Evolutionary conservation across 495 filamentous ascomycete genomes (phyloP), one percentile per base, ranked within the genome.

Genomic region (Podospora anserina): DNA sequence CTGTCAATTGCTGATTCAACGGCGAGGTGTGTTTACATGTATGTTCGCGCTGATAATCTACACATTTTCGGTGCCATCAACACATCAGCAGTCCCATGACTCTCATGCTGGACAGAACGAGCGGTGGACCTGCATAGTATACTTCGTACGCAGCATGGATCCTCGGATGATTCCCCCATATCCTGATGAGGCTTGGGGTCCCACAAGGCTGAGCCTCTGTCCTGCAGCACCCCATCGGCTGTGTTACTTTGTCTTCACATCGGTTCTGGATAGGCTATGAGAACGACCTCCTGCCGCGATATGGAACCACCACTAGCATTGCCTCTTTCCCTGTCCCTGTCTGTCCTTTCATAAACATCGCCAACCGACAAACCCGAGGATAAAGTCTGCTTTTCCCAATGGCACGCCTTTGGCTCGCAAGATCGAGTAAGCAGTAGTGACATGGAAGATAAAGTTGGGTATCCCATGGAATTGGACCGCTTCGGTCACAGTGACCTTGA

Each of bases 391-490:
- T 80, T 89, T 89, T 0, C 85, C 85, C 16, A 91, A 13, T 1
- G 80, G 78, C 53, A 88, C 87, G 7, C 88, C 88, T 71, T 86
- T 78, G 60, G 74, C 76, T 30, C 87, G 75, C 64, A 90, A 69
- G 67, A 90, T 84, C 13, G 68, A 75, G 76, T 90, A 89, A 27
- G 85, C 77, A 9, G 80, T 87, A 2, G 71, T 76, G 39, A 85
- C 39, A 76, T 90, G 88, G 75, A 91, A 90, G 84, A 78, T 85
- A 66, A 88, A 79, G 69, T 89, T 87, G 49, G 88, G 85, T 16
- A 86, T 53, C 2, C 78, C 76, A 69, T 80, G 85, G 5, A 72
- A 68, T 20, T 72, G 64, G 15, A 81, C 70, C 66, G 84, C 69
- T 7, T 69, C 67, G 61, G 63, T 69, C 61, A 59, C 66, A 18